These are phyloP conservation scores for Pseudogymnoascus sp. DNA, from an alignment of 2,329 filamentous ascomycete species.

Conservation along the genomic window DNA sequence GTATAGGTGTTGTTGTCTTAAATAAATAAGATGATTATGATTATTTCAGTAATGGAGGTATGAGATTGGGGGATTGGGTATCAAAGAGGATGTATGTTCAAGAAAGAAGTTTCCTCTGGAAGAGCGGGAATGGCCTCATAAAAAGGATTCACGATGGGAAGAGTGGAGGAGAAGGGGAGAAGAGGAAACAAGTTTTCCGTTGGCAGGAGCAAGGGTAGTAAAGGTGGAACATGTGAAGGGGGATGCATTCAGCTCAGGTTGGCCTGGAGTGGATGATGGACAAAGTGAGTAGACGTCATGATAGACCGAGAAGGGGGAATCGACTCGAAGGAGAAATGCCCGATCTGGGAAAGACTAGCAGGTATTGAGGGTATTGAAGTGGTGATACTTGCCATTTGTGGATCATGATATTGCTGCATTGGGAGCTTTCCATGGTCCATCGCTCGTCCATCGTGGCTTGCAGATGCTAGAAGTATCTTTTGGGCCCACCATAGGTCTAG, in stretches of 20 bases:
- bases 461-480: background rate
- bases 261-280: background rate
- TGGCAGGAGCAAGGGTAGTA: background rate
- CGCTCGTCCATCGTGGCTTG: background rate
- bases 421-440: background rate
- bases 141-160: background rate
- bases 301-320: background rate
- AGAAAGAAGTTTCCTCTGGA: background rate
- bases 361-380: background rate
- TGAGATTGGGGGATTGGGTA: background rate
- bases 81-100: slow-evolving; percentile 2
- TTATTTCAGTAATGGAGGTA: background rate
- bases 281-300: background rate
- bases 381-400: background rate
- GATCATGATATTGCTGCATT: background rate
- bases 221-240: background rate
- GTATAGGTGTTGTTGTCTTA: background rate
- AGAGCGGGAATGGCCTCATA: slow-evolving; percentile 3
- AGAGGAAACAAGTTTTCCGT: background rate
- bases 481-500: background rate
- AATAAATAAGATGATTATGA: background rate
- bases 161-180: background rate
- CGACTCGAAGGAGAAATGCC: background rate
- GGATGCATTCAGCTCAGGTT: background rate
- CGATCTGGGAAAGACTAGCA: background rate